These are phyloP conservation scores for Coffea humblotiana DNA, from an alignment of 305 asterid species.

Conservation along the genomic window DNA sequence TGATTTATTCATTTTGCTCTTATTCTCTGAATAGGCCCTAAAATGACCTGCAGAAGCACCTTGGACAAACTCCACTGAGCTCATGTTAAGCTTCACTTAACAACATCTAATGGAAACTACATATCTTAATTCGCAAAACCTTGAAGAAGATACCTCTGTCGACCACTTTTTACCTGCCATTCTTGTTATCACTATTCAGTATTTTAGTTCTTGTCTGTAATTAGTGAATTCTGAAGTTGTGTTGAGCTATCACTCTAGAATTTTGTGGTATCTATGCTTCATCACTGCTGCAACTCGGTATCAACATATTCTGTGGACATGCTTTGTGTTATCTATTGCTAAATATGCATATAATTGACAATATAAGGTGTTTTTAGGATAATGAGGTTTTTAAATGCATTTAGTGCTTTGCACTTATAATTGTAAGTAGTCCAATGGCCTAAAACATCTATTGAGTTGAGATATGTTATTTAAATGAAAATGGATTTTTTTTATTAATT, in stretches of 20 bases:
- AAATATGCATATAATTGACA: not conserved
- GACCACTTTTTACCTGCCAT: not conserved
- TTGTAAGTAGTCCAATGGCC: not conserved
- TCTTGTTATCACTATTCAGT: not conserved
- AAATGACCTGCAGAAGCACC: not conserved
- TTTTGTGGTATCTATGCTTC: not conserved
- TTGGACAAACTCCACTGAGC: not conserved
- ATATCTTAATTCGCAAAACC: not conserved
- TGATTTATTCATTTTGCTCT: not conserved
- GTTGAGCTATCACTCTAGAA: not conserved
- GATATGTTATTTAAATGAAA: not conserved
- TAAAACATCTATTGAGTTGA: not conserved
- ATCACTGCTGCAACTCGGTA: not conserved
- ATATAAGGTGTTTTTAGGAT: not conserved
- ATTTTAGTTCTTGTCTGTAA: not conserved
- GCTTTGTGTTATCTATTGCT: not conserved
- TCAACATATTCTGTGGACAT: not conserved
- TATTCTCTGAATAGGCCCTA: not conserved
- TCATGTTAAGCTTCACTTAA: not conserved
- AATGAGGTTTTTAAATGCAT: not conserved
- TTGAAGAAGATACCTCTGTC: not conserved
- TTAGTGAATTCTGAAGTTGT: not conserved
- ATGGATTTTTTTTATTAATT: not conserved
- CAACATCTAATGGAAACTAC: not conserved
- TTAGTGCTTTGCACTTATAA: not conserved